Percentiles rank a stretch among this genome's conserved stretches.
phyloP scores from a whole-genome alignment of 2,329 filamentous ascomycete genomes.

The Fusarium graminum region DNA sequence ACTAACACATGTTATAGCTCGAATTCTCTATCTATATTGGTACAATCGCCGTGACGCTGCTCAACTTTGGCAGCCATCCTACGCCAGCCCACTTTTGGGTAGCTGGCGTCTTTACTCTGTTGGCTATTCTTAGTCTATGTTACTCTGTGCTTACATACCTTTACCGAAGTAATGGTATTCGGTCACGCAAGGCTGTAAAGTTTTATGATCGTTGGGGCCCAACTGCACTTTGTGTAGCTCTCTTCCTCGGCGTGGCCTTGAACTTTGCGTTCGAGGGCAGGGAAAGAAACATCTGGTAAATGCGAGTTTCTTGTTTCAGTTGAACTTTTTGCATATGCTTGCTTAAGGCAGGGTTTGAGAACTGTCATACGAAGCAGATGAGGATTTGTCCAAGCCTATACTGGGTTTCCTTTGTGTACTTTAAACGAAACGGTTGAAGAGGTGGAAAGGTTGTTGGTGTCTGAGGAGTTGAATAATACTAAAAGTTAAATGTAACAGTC shows the following conservation, averaged over 20 bases:
- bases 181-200: slow-evolving; percentile 83
- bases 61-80: slow-evolving; percentile 80
- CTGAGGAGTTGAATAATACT: background rate
- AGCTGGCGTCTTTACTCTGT: slow-evolving; percentile 82
- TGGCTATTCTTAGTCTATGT: slow-evolving; percentile 81
- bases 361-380: background rate
- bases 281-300: slow-evolving; percentile 67
- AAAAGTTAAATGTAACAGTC: background rate
- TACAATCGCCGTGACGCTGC: slow-evolving; percentile 83
- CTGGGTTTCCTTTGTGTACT: slow-evolving; percentile 11
- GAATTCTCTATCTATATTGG: slow-evolving; percentile 97
- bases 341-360: slow-evolving; percentile 21
- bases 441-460: slow-evolving; percentile 11
- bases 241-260: slow-evolving; percentile 79
- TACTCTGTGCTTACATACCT: slow-evolving; percentile 89
- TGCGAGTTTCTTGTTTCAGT: slow-evolving; percentile 2
- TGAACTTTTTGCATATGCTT: slow-evolving; percentile 10
- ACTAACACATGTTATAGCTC: slow-evolving; percentile 66
- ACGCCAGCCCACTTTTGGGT: slow-evolving; percentile 73
- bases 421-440: slow-evolving; percentile 2
- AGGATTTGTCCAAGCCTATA: slow-evolving; percentile 15
- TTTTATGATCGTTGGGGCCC: slow-evolving; percentile 95
- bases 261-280: slow-evolving; percentile 86
- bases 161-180: slow-evolving; percentile 88
- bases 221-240: slow-evolving; percentile 76